These are phyloP conservation scores for Komagataella pseudopastoris DNA, from an alignment of 805 yeast genomes.

Conservation along the genomic window DNA sequence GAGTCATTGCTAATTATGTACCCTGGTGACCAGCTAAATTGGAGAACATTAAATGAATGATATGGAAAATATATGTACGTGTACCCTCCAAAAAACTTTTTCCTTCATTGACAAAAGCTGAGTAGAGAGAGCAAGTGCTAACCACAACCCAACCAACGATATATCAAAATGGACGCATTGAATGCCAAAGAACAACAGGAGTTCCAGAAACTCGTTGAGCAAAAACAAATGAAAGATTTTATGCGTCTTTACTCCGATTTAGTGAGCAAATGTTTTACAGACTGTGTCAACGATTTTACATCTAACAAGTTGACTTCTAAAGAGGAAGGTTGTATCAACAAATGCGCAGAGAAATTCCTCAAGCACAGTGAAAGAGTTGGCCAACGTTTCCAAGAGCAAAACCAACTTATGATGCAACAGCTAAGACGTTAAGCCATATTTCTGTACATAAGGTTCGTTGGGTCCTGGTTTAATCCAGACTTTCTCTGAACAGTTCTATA, in stretches of 20 bases:
- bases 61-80: neutral
- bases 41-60: neutral
- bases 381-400: constrained; percentile 97
- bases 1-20: neutral
- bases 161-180: constrained; percentile 70
- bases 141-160: neutral
- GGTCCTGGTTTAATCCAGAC: constrained; percentile 2
- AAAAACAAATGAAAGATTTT: constrained; percentile 97
- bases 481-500: constrained; percentile 43
- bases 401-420: constrained; percentile 61
- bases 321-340: constrained; percentile 77
- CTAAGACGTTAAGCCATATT: constrained; percentile 22
- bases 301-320: constrained; percentile 74
- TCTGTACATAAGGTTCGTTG: neutral
- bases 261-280: constrained; percentile 93
- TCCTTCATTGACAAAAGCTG: neutral
- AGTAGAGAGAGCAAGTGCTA: neutral
- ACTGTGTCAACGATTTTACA: constrained; percentile 97
- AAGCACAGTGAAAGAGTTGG: constrained; percentile 98
- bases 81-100: neutral
- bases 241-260: constrained; percentile 92
- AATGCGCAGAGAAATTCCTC: constrained; percentile 94
- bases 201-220: constrained; percentile 89
- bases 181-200: constrained; percentile 95
- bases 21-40: neutral